Evolutionary conservation across 768 basidiomycete species (phyloP).

Genomic region (Saitozyma podzolica): DNA sequence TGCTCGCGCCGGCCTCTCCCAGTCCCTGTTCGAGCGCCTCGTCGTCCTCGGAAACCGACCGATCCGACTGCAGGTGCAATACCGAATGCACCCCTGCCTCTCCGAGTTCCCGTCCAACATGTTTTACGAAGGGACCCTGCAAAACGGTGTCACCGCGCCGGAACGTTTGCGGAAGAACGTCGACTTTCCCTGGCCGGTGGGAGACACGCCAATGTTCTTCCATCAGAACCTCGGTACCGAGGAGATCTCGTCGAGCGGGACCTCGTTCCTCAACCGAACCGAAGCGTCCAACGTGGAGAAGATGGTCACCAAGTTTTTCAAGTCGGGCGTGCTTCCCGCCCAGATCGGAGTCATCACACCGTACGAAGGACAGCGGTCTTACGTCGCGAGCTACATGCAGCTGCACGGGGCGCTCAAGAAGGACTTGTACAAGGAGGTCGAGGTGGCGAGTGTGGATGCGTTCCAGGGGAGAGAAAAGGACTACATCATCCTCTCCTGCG

Average conservation of each 20-base stretch:
- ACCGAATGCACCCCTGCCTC: constrained; percentile 99
- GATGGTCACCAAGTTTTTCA: constrained; percentile 99
- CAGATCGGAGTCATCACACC: constrained; percentile 99
- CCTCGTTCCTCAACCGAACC: constrained; percentile 96
- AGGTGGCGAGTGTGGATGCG: constrained; percentile 97
- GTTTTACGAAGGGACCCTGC: constrained; percentile 99
- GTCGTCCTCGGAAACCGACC: constrained; percentile 93
- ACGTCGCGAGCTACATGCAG: constrained; percentile 99
- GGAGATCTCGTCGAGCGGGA: constrained; percentile 97
- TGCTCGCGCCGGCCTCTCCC: constrained; percentile 95
- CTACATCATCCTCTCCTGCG: constrained; percentile 97
- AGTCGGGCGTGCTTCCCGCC: constrained; percentile 88
- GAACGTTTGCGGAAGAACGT: constrained; percentile 96
- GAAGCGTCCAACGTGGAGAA: constrained; percentile 99
- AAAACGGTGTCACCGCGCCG: constrained; percentile 98
- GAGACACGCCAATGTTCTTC: constrained; percentile 99
- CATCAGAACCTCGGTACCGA: constrained; percentile 99
- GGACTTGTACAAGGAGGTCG: constrained; percentile 98
- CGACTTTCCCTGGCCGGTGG: constrained; percentile 97
- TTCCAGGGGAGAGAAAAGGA: constrained; percentile 99
- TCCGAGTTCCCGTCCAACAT: constrained; percentile 99
- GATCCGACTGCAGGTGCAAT: constrained; percentile 97
- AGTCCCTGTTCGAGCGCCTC: constrained; percentile 96
- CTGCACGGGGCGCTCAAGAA: constrained; percentile 99
- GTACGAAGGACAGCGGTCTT: constrained; percentile 97